Evolutionary conservation across 1,284 basidiomycete genomes (phyloP).

Genomic region (Ceratobasidium theobromae): DNA sequence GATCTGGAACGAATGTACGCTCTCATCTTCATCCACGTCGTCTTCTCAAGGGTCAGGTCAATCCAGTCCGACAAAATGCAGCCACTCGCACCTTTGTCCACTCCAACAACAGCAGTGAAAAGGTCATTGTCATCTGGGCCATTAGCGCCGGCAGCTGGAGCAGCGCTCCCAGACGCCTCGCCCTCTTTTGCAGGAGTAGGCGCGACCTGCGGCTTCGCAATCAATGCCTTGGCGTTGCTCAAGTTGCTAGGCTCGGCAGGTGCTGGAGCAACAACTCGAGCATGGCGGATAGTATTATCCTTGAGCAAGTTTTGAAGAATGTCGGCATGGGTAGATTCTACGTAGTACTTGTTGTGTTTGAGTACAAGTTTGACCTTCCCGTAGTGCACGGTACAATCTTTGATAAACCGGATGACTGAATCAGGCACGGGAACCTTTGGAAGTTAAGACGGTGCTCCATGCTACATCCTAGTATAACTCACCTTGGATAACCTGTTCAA

Average conservation of each 20-base stretch:
- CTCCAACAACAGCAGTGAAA: constrained; percentile 89
- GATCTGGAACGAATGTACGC: constrained; percentile 94
- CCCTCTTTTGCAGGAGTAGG: constrained; percentile 52
- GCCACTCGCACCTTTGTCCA: constrained; percentile 71
- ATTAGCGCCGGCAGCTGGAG: constrained; percentile 41
- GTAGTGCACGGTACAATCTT: constrained; percentile 88
- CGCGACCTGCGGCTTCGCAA: constrained; percentile 24
- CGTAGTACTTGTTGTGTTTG: constrained; percentile 94
- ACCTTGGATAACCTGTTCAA: constrained; percentile 86
- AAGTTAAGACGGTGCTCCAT: not conserved
- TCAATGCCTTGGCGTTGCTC: constrained; percentile 34
- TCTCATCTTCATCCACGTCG: constrained; percentile 94
- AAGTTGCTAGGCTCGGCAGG: constrained; percentile 35
- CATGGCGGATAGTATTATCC: constrained; percentile 80
- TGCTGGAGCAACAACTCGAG: constrained; percentile 70
- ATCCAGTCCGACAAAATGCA: not conserved
- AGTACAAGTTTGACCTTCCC: constrained; percentile 97
- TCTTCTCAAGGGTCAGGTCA: constrained; percentile 53
- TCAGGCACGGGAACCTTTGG: constrained; percentile 84
- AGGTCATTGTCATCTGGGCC: constrained; percentile 65
- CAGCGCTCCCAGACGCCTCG: constrained; percentile 47
- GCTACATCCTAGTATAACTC: constrained; percentile 37
- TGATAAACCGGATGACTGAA: constrained; percentile 79
- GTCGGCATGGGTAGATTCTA: constrained; percentile 91
- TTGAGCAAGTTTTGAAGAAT: constrained; percentile 84